These are phyloP conservation scores for Fraxinus latifolia DNA, from an alignment of 305 asterid genomes.

Conservation along the genomic window DNA sequence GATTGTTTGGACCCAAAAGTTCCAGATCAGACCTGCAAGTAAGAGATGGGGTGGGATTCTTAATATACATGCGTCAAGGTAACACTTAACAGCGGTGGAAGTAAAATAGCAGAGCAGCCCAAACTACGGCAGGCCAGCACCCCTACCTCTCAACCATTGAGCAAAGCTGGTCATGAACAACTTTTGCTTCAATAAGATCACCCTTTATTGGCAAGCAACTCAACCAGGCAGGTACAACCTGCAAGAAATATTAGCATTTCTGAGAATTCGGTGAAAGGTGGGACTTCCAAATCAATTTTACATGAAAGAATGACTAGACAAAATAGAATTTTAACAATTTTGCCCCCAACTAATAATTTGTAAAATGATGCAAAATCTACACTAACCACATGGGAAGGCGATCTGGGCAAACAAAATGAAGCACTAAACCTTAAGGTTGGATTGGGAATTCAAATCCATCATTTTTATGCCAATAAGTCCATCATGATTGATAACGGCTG, in stretches of 20 bases:
- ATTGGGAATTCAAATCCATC: background rate
- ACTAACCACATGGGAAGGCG: background rate
- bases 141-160: conserved; percentile 80
- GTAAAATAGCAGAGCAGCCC: background rate
- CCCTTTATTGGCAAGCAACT: conserved; percentile 85
- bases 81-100: background rate
- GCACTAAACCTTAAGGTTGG: background rate
- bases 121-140: background rate
- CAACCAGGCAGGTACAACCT: conserved; percentile 96
- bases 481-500: background rate
- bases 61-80: background rate
- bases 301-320: background rate
- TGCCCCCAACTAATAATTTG: background rate
- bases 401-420: background rate
- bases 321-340: background rate
- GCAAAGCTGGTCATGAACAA: conserved; percentile 89
- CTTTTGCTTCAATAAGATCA: conserved; percentile 89
- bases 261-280: background rate
- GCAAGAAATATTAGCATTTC: conserved; percentile 8
- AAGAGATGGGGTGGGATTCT: background rate
- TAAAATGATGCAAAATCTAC: background rate
- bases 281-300: background rate
- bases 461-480: background rate
- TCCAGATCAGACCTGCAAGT: conserved; percentile 70
- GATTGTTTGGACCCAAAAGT: conserved; percentile 80